Percentiles rank a stretch among this genome's conserved stretches.
Evolutionary conservation across 2,329 filamentous ascomycete genomes (phyloP).

Genomic region (Teratosphaeria destructans): DNA sequence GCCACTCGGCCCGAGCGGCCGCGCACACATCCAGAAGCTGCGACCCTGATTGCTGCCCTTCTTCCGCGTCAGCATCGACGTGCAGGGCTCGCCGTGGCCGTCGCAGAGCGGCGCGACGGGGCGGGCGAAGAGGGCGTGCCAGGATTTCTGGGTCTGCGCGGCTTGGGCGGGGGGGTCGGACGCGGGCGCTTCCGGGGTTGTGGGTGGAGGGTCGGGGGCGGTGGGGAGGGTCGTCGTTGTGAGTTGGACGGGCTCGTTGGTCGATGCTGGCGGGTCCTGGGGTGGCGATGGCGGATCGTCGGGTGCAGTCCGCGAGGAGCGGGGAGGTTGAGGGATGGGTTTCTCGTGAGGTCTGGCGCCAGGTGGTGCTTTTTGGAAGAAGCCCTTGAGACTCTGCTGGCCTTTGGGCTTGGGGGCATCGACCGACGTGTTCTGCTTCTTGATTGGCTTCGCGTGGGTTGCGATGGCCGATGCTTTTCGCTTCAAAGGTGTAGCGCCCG

Average conservation of each 20-base stretch:
- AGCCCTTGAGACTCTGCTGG: conserved; percentile 61
- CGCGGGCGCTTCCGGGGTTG: neutral
- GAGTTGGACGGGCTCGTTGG: neutral
- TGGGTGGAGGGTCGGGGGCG: neutral
- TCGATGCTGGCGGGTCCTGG: neutral
- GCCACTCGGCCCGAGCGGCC: conserved; percentile 76
- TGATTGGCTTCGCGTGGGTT: conserved; percentile 27
- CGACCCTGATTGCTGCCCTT: conserved; percentile 67
- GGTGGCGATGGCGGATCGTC: neutral
- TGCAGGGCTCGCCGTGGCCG: conserved; percentile 72
- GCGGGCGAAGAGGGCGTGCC: conserved; percentile 74
- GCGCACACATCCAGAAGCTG: conserved; percentile 56
- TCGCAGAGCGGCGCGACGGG: conserved; percentile 70
- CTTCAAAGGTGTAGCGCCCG: conserved; percentile 20
- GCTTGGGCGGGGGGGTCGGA: conserved; percentile 5
- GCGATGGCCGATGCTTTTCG: conserved; percentile 23
- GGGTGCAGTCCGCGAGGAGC: neutral
- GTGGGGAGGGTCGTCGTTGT: neutral
- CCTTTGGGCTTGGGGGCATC: conserved; percentile 31
- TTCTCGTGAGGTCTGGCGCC: neutral
- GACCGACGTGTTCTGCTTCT: conserved; percentile 41
- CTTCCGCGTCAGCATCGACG: conserved; percentile 76
- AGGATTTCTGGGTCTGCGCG: conserved; percentile 41
- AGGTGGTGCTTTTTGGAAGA: conserved; percentile 54
- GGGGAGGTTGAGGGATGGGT: neutral